A percentile compares a stretch with the other conserved stretches of the same genome.
Conservation (phyloP, 169 alveolate genomes). For the Eimeria zaria region DNA sequence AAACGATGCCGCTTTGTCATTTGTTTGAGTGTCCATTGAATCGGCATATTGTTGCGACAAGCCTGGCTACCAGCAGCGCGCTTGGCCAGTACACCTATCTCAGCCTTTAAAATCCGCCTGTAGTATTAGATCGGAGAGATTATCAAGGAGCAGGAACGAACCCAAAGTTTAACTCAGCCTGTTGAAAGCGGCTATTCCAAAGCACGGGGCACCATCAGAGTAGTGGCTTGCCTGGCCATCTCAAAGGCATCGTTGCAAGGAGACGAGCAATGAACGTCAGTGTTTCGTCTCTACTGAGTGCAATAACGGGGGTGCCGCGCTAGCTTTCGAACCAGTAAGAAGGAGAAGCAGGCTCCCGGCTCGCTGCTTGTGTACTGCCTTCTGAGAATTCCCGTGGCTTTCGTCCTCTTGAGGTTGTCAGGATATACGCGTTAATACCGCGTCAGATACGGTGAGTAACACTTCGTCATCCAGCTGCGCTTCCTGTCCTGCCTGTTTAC, state of each 20-base stretch:
- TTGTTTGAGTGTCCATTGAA: too few species aligned
- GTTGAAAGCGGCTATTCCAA: background rate
- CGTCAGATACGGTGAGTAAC: background rate
- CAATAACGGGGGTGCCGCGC: background rate
- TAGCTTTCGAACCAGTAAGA: background rate
- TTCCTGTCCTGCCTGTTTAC: too few species aligned
- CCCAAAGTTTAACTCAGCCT: background rate
- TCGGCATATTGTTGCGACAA: too few species aligned
- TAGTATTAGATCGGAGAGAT: background rate
- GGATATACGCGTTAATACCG: background rate
- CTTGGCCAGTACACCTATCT: background rate
- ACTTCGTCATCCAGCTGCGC: background rate
- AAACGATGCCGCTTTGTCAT: too few species aligned
- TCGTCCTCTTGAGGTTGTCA: background rate
- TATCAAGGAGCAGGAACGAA: background rate
- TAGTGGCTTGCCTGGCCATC: background rate
- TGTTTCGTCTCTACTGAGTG: background rate
- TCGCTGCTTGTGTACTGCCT: background rate
- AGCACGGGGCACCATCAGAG: background rate
- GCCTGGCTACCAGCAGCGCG: background rate
- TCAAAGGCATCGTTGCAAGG: background rate
- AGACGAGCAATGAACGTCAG: background rate
- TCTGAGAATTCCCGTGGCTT: background rate
- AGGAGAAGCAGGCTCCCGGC: background rate
- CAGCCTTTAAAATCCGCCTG: background rate